Conservation (phyloP, 169 alveolate species). For the Miamiensis avidus region DNA sequence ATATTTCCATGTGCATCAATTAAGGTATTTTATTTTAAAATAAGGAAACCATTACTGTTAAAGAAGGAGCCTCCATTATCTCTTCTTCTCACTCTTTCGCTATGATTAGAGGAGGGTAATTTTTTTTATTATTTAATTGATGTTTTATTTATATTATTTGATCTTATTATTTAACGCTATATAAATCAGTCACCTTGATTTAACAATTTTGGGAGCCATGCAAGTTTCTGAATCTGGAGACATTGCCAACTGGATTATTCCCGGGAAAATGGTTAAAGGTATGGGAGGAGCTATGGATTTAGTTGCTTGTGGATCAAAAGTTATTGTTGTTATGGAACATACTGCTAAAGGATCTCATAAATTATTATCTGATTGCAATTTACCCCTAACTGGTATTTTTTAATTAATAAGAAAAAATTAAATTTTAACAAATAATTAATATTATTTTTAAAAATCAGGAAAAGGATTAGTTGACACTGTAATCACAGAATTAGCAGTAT, state of each 20-base stretch:
- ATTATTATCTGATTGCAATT: conserved; percentile 50
- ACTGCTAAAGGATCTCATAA: conserved; percentile 65
- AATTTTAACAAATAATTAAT: conserved; percentile 52
- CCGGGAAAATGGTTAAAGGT: conserved; percentile 78
- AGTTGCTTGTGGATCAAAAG: conserved; percentile 60
- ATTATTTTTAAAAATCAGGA: too few relatives aligned
- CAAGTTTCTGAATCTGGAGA: conserved; percentile 65
- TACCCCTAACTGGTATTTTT: conserved; percentile 80
- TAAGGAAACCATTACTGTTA: conserved; percentile 63
- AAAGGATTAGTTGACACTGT: conserved; percentile 35
- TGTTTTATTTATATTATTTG: background rate
- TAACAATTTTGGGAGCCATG: conserved; percentile 73
- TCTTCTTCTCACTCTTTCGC: conserved; percentile 59
- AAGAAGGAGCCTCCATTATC: conserved; percentile 56
- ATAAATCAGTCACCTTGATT: conserved; percentile 45
- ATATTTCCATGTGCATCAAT: background rate
- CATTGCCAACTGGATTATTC: conserved; percentile 80
- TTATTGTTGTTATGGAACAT: conserved; percentile 72
- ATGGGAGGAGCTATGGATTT: conserved; percentile 87
- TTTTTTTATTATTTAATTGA: too few relatives aligned
- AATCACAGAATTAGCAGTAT: conserved; percentile 68
- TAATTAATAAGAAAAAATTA: too few relatives aligned
- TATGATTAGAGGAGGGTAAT: conserved; percentile 75
- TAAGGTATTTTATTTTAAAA: too few relatives aligned
- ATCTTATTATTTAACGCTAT: background rate